These are phyloP conservation scores for Lipomyces sp. DNA, from an alignment of 805 yeast species.

Conservation along the genomic window DNA sequence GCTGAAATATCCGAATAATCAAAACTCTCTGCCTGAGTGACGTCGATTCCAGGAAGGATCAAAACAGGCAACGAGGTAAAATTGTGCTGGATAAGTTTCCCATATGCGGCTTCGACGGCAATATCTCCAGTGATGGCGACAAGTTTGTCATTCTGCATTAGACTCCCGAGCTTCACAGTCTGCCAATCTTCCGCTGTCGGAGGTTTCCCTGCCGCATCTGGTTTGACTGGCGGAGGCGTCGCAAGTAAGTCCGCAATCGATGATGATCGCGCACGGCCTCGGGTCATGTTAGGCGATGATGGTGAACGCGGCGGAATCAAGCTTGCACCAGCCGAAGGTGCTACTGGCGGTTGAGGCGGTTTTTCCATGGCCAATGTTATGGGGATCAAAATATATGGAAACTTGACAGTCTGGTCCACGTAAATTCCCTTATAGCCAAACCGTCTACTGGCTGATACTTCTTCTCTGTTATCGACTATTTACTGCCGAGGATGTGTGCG, in stretches of 20 bases:
- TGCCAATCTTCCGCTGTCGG: constrained; percentile 62
- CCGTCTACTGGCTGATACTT: background rate
- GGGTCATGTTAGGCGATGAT: constrained; percentile 6
- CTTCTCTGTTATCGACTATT: background rate
- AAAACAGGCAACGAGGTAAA: constrained; percentile 85
- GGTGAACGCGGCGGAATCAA: constrained; percentile 16
- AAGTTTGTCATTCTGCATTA: constrained; percentile 79
- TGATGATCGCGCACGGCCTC: constrained; percentile 35
- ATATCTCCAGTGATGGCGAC: constrained; percentile 67
- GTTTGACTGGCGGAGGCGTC: constrained; percentile 43
- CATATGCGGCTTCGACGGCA: constrained; percentile 88
- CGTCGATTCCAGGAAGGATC: constrained; percentile 48
- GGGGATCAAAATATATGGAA: background rate
- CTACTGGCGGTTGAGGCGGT: background rate
- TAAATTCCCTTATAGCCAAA: background rate
- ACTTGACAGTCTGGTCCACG: background rate
- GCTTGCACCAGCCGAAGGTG: constrained; percentile 19
- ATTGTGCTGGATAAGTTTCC: constrained; percentile 69
- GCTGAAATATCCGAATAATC: constrained; percentile 92
- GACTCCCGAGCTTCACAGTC: constrained; percentile 68
- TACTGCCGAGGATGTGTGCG: background rate
- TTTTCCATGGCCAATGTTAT: background rate
- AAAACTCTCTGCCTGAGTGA: constrained; percentile 76
- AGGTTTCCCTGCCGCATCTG: constrained; percentile 11
- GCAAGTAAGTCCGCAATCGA: constrained; percentile 44